These are phyloP conservation scores for Turritis glabra DNA, from an alignment of 345 rosid genomes.

Conservation along the genomic window DNA sequence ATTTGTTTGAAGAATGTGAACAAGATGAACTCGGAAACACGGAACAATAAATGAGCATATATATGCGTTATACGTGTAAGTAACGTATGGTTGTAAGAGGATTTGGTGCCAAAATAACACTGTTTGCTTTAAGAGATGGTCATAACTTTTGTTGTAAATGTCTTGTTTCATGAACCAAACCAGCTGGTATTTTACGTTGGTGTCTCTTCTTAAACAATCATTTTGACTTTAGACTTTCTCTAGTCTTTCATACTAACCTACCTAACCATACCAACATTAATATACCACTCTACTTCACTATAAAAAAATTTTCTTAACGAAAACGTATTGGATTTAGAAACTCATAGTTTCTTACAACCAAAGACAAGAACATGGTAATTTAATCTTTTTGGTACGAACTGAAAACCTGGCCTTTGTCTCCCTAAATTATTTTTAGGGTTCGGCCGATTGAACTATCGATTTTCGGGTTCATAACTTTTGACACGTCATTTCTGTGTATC, in stretches of 20 bases:
- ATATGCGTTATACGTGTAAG: not conserved
- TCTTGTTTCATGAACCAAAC: constrained; percentile 34
- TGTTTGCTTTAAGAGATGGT: constrained; percentile 21
- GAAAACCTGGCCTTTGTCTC: not conserved
- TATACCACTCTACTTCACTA: not conserved
- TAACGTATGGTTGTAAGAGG: constrained; percentile 1
- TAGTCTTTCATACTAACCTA: constrained; percentile 4
- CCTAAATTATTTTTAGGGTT: not conserved
- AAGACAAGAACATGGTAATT: not conserved
- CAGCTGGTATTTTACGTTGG: constrained; percentile 20
- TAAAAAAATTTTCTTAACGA: not conserved
- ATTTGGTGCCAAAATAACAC: constrained; percentile 39
- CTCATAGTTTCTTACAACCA: too few relatives aligned
- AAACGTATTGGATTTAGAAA: not conserved
- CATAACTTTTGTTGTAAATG: constrained; percentile 25
- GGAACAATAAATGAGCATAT: constrained; percentile 2
- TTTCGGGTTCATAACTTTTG: not conserved
- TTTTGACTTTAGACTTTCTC: constrained; percentile 29
- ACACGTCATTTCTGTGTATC: too few relatives aligned
- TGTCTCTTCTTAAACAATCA: constrained; percentile 19
- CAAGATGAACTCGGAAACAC: constrained; percentile 12
- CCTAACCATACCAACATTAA: not conserved
- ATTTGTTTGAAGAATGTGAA: constrained; percentile 17
- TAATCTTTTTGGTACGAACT: too few relatives aligned
- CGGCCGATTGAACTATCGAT: not conserved